Conservation (phyloP, 257 asterid species). For the Ilex aquifolium region DNA sequence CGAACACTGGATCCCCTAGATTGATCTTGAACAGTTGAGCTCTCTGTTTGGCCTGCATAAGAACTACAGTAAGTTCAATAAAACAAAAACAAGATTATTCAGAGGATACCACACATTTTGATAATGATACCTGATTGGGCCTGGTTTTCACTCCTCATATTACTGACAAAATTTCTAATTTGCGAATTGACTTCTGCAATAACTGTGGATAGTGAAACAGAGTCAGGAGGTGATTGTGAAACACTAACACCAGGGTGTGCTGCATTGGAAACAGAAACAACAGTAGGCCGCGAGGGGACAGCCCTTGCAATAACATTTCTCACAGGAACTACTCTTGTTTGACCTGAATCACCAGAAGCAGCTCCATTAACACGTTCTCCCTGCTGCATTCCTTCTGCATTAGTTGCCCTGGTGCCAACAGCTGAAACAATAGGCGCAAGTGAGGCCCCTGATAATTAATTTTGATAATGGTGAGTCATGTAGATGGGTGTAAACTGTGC, state of each 20-base stretch:
- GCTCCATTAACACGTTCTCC: slow-evolving; percentile 41
- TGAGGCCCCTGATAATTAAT: slow-evolving; percentile 33
- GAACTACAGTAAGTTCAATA: slow-evolving; percentile 11
- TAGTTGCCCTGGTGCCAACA: slow-evolving; percentile 40
- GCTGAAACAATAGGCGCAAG: slow-evolving; percentile 38
- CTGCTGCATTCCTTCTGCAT: slow-evolving; percentile 46
- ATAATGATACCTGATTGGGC: slow-evolving; percentile 30
- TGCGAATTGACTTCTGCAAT: slow-evolving; percentile 39
- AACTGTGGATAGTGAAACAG: slow-evolving; percentile 23
- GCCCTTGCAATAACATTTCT: slow-evolving; percentile 24
- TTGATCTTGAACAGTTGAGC: slow-evolving; percentile 32
- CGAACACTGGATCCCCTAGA: slow-evolving; percentile 24
- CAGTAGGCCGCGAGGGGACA: slow-evolving; percentile 35
- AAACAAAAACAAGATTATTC: not conserved
- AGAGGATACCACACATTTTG: not conserved
- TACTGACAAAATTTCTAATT: slow-evolving; percentile 22
- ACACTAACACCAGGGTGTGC: slow-evolving; percentile 31
- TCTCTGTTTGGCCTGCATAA: slow-evolving; percentile 36
- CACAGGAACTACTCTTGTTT: slow-evolving; percentile 32
- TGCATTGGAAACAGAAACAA: slow-evolving; percentile 33
- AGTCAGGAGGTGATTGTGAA: slow-evolving; percentile 30
- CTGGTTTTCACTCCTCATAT: slow-evolving; percentile 22
- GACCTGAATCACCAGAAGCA: slow-evolving; percentile 40
- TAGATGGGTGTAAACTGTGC: not conserved
- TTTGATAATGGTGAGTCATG: too few relatives aligned